phyloP scores from a whole-genome alignment of 768 basidiomycete species.

The Hericium erinaceus region DNA sequence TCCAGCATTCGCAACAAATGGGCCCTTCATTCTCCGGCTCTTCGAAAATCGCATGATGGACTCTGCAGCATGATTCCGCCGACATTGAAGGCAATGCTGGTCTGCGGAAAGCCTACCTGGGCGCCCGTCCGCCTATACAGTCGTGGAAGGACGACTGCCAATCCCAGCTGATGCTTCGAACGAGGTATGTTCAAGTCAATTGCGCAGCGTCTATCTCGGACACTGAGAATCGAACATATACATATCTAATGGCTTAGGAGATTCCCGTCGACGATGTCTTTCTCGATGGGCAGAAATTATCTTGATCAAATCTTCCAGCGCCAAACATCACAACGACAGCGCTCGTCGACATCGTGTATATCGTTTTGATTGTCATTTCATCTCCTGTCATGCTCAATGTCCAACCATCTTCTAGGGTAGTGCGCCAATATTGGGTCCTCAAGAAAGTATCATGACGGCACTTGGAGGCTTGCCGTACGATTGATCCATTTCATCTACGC shows the following conservation, averaged over 20 bases:
- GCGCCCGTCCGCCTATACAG: conserved; percentile 48
- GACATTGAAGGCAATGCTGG: conserved; percentile 62
- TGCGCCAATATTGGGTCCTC: conserved; percentile 66
- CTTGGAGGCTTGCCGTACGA: conserved; percentile 38
- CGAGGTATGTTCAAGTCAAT: conserved; percentile 25
- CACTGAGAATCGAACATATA: background rate
- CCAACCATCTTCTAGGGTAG: conserved; percentile 41
- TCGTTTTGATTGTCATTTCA: conserved; percentile 3
- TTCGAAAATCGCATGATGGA: conserved; percentile 26
- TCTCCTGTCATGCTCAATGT: background rate
- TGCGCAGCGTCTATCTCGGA: no score
- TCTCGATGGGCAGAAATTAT: conserved; percentile 53
- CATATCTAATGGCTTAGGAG: conserved; percentile 45
- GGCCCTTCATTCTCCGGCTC: conserved; percentile 26
- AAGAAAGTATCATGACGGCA: conserved; percentile 30
- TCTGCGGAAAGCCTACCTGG: conserved; percentile 51
- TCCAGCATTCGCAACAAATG: conserved; percentile 22
- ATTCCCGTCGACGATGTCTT: conserved; percentile 61
- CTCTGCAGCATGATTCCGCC: conserved; percentile 59
- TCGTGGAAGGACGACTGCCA: conserved; percentile 41
- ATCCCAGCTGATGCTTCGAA: conserved; percentile 45
- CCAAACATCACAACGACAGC: conserved; percentile 47
- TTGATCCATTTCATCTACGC: conserved; percentile 51
- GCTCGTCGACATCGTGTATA: conserved; percentile 63
- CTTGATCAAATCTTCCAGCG: conserved; percentile 41